Base-by-base conservation (phyloP, 2,329 filamentous ascomycete species). In the Chalaropsis thielavioides region DNA sequence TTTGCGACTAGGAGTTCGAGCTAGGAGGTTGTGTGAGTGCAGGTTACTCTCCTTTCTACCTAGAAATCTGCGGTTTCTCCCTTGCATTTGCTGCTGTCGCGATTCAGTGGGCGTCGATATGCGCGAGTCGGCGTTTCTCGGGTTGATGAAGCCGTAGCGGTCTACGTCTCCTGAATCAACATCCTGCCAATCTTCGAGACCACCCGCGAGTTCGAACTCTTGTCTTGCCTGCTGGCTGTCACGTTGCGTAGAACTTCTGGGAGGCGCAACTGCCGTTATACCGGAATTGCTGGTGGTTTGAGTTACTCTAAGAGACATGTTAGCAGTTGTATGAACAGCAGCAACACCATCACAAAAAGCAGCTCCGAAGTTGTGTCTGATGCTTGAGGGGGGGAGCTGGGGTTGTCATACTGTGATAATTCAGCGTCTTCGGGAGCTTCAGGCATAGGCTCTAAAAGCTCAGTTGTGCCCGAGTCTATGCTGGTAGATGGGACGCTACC, bases 121-220 rank as follows among this genome's bases (percentile, higher is more conserved):
- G 40, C 76, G 75, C 22, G 79, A 76, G 7, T 72, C 72, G 3
- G 63, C 51, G 41, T 56, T 63, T n/a, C 61, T 66, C 17, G 75
- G 75, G 43, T 76, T 76, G 70, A 88, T 88, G 74, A 88, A 88
- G 67, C 85, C 85, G 71, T 87, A 88, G 71, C 85, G 80, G 74
- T 88, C 85, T 68, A 88, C 81, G 71, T 84, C 80, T 61, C 76
- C 77, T 40, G 79, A 82, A 63, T 83, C 76, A 1, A 88, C 75
- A 69, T 87, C 82, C 70, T 86, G 81, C 84, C 83, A 87, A 70
- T 88, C 84, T 71, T 88, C 85, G 22, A 86, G 75, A 17, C 83
- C 82, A 59, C 83, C 81, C 15, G 81, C 81, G 49, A 80, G 73
- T 70, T 83, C 80, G 67, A 77, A 76, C 61, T 75, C 74, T 69